Evolutionary conservation across 2,329 filamentous ascomycete genomes (phyloP).

Genomic region (Colletotrichum tropicicola): DNA sequence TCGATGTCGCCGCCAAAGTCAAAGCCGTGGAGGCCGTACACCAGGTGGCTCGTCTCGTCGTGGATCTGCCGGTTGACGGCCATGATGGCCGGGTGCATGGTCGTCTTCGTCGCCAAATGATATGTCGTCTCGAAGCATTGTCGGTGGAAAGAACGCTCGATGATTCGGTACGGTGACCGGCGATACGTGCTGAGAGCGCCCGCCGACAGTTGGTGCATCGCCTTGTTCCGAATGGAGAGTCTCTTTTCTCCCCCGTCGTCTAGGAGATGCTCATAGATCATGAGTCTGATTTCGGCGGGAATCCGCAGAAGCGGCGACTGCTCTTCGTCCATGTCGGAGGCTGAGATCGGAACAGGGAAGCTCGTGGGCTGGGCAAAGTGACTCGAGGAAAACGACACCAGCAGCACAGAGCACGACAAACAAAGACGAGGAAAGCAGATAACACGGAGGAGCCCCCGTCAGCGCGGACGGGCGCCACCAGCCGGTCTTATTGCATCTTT

Average conservation of each 20-base stretch:
- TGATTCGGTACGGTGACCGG: slow-evolving; percentile 50
- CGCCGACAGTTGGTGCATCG: slow-evolving; percentile 31
- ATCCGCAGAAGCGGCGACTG: slow-evolving; percentile 37
- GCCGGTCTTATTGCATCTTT: slow-evolving; percentile 25
- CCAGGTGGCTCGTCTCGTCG: slow-evolving; percentile 61
- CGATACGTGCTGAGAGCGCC: slow-evolving; percentile 18
- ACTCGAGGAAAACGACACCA: background rate
- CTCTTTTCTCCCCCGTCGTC: slow-evolving; percentile 47
- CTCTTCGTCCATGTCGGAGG: slow-evolving; percentile 24
- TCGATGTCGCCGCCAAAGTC: slow-evolving; percentile 69
- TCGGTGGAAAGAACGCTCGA: slow-evolving; percentile 49
- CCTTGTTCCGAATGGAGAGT: slow-evolving; percentile 51
- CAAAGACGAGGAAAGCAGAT: background rate
- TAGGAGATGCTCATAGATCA: slow-evolving; percentile 55
- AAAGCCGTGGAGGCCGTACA: slow-evolving; percentile 66
- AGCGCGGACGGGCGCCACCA: background rate
- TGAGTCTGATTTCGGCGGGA: slow-evolving; percentile 51
- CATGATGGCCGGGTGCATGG: slow-evolving; percentile 56
- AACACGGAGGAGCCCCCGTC: background rate
- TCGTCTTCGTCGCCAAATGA: slow-evolving; percentile 50
- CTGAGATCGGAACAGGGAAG: background rate
- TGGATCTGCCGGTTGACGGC: slow-evolving; percentile 56
- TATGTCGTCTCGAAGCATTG: slow-evolving; percentile 64
- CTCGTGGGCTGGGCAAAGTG: background rate
- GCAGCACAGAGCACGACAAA: background rate